Conservation (phyloP, 768 basidiomycete species). For the Suillus subalutaceus region DNA sequence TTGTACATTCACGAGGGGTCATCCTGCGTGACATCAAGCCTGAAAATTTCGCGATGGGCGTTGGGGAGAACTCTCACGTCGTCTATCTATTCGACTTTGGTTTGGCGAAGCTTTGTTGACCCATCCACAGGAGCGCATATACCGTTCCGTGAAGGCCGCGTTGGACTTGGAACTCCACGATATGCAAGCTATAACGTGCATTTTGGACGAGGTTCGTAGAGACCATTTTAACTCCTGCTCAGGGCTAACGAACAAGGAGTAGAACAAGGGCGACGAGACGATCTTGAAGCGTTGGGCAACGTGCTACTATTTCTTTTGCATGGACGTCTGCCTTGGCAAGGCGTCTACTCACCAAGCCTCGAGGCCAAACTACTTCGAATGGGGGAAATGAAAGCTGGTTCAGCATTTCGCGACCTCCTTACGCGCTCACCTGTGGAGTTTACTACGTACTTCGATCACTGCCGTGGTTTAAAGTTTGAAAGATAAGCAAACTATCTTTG, state of each 20-base stretch:
- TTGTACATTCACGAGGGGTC: conserved; percentile 18
- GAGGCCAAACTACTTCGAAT: conserved; percentile 11
- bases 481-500: conserved; percentile 21
- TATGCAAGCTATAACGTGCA: conserved; percentile 17
- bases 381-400: conserved; percentile 21
- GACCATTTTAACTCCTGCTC: not conserved
- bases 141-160: not conserved
- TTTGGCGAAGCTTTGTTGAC: conserved; percentile 15
- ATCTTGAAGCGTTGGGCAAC: conserved; percentile 24
- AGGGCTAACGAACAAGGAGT: not conserved
- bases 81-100: conserved; percentile 28
- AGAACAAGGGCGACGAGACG: conserved; percentile 27
- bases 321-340: conserved; percentile 28
- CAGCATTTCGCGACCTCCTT: conserved; percentile 5
- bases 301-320: conserved; percentile 25
- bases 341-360: conserved; percentile 12
- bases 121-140: not conserved
- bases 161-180: not conserved
- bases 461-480: conserved; percentile 22
- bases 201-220: conserved; percentile 16
- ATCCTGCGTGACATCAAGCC: conserved; percentile 28
- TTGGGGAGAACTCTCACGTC: not conserved
- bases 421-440: conserved; percentile 13
- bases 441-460: conserved; percentile 19
- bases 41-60: conserved; percentile 23